phyloP scores from a whole-genome alignment of 768 basidiomycete genomes.

The Phylloporus sp. region DNA sequence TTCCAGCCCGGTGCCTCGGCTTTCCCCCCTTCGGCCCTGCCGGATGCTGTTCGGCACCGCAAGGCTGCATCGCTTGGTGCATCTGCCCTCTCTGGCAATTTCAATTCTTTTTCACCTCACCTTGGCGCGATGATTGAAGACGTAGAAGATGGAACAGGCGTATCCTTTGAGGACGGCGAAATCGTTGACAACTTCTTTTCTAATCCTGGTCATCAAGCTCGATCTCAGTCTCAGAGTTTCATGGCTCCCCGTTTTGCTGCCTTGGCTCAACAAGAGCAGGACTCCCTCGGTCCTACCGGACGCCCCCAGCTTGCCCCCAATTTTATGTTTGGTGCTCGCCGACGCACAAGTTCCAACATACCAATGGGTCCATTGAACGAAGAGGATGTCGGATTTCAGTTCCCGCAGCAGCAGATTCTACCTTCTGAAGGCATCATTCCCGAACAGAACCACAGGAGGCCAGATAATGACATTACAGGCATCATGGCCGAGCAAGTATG shows the following conservation, averaged over 20 bases:
- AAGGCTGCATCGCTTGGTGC: conserved; percentile 76
- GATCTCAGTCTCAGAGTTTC: conserved; percentile 79
- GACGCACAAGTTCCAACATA: conserved; percentile 46
- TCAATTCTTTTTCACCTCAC: conserved; percentile 73
- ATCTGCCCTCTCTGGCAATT: conserved; percentile 52
- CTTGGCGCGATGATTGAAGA: conserved; percentile 84
- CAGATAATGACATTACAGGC: conserved; percentile 73
- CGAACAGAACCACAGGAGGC: conserved; percentile 50
- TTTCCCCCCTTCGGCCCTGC: conserved; percentile 44
- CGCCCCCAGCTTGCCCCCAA: conserved; percentile 88
- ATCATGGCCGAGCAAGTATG: conserved; percentile 95
- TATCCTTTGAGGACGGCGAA: conserved; percentile 73
- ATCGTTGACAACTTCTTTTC: conserved; percentile 56
- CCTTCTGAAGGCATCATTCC: conserved; percentile 23
- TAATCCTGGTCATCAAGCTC: conserved; percentile 57
- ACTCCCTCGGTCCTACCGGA: conserved; percentile 65
- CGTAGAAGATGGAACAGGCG: conserved; percentile 55
- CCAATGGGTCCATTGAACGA: conserved; percentile 72
- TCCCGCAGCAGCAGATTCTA: conserved; percentile 61
- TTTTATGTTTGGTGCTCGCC: conserved; percentile 81
- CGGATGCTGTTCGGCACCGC: conserved; percentile 65
- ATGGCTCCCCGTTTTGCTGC: conserved; percentile 87
- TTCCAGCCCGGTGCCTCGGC: conserved; percentile 68
- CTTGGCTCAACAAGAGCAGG: conserved; percentile 66
- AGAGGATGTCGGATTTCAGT: conserved; percentile 79